Conservation (phyloP, 2,329 filamentous ascomycete genomes). For the Paraconiothyrium sp. region DNA sequence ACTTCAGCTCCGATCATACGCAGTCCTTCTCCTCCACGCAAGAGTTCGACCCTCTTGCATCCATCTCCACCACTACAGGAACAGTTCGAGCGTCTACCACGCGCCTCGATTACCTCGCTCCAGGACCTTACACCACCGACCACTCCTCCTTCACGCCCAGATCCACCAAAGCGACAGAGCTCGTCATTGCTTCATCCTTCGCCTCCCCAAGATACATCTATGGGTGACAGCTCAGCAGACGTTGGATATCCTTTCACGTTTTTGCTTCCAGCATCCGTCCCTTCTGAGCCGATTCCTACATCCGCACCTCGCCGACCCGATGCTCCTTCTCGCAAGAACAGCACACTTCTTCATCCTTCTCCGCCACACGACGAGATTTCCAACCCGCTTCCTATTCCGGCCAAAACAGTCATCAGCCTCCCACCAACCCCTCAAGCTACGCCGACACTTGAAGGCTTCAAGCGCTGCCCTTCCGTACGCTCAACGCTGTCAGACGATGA, state of each 20-base stretch:
- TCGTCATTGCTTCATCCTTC: slow-evolving; percentile 26
- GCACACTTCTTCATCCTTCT: slow-evolving; percentile 24
- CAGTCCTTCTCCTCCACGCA: slow-evolving; percentile 16
- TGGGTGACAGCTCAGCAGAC: background rate
- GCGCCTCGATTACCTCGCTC: background rate
- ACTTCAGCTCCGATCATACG: slow-evolving; percentile 22
- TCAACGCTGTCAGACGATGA: slow-evolving; percentile 23
- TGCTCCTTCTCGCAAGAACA: slow-evolving; percentile 18
- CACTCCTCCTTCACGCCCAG: slow-evolving; percentile 17
- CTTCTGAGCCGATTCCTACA: slow-evolving; percentile 1
- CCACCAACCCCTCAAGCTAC: slow-evolving; percentile 20
- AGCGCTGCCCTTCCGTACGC: slow-evolving; percentile 18
- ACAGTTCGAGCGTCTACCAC: slow-evolving; percentile 1
- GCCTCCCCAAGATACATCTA: slow-evolving; percentile 1
- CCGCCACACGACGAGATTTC: slow-evolving; percentile 7
- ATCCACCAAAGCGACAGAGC: slow-evolving; percentile 14
- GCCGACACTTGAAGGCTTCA: slow-evolving; percentile 10
- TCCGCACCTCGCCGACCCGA: slow-evolving; percentile 11
- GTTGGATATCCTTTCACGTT: slow-evolving; percentile 15
- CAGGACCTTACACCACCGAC: slow-evolving; percentile 18
- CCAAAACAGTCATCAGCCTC: slow-evolving; percentile 13
- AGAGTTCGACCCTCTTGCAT: slow-evolving; percentile 33
- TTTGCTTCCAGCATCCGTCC: slow-evolving; percentile 10
- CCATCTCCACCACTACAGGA: slow-evolving; percentile 30
- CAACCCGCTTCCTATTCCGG: slow-evolving; percentile 2